A percentile compares a stretch with the other conserved stretches of the same genome.
These are phyloP conservation scores for Maudiozyma humilis DNA, from an alignment of 1,139 yeast genomes.

Conservation along the genomic window DNA sequence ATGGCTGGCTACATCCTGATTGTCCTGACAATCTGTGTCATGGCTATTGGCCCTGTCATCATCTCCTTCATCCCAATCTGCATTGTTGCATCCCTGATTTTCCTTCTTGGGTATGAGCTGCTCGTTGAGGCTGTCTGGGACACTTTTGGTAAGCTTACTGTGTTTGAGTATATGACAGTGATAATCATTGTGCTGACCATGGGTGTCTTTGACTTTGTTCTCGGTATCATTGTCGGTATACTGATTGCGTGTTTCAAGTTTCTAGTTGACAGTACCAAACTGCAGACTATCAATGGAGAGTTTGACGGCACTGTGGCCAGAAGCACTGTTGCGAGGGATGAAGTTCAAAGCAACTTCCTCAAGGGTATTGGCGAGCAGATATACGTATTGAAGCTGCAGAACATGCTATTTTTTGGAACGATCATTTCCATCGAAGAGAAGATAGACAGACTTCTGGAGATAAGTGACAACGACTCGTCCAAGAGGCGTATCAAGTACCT, in stretches of 20 bases:
- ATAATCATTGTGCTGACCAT: conserved; percentile 77
- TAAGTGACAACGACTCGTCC: conserved; percentile 41
- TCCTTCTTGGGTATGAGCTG: conserved; percentile 81
- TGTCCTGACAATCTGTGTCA: conserved; percentile 64
- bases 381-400: conserved; percentile 76
- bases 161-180: conserved; percentile 77
- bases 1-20: conserved; percentile 85
- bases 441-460: conserved; percentile 51
- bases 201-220: conserved; percentile 94
- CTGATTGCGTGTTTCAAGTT: conserved; percentile 85
- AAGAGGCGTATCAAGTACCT: conserved; percentile 51
- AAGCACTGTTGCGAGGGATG: conserved; percentile 88
- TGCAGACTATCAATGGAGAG: conserved; percentile 72
- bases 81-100: conserved; percentile 89
- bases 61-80: conserved; percentile 91
- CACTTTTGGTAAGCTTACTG: conserved; percentile 67
- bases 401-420: conserved; percentile 88
- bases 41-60: conserved; percentile 86
- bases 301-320: conserved; percentile 85
- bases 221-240: conserved; percentile 86
- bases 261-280: conserved; percentile 81
- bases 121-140: conserved; percentile 80
- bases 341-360: conserved; percentile 78
- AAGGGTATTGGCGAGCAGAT: conserved; percentile 85
- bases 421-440: conserved; percentile 82